phyloP scores from a whole-genome alignment of 352 stramenopile genomes.

The Pythium plurisporium region DNA sequence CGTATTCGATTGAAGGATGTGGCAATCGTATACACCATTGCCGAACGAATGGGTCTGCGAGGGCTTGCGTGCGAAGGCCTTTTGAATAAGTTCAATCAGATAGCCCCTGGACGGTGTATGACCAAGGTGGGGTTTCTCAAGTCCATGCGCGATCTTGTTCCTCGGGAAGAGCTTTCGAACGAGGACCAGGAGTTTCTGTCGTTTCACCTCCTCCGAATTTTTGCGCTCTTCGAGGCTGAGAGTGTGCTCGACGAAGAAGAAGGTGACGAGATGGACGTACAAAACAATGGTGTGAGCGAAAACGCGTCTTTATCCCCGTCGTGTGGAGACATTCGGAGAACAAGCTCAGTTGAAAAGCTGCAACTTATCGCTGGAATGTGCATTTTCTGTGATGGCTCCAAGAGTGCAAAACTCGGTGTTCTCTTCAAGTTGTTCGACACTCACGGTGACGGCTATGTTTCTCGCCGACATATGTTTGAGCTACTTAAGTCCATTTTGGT shows the following conservation, averaged over 20 bases:
- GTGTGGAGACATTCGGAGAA: constrained; percentile 9
- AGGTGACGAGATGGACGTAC: constrained; percentile 21
- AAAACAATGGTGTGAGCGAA: background rate
- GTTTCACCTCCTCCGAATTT: constrained; percentile 81
- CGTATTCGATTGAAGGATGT: constrained; percentile 84
- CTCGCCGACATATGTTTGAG: constrained; percentile 73
- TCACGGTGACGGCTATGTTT: constrained; percentile 57
- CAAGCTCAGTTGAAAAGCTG: constrained; percentile 68
- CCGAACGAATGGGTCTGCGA: constrained; percentile 80
- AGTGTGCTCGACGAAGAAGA: constrained; percentile 40
- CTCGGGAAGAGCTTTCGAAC: constrained; percentile 63
- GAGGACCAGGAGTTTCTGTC: constrained; percentile 87
- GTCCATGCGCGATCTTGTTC: constrained; percentile 74
- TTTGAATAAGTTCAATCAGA: constrained; percentile 64
- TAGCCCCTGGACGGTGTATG: constrained; percentile 56
- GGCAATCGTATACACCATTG: constrained; percentile 84
- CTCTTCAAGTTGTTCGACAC: constrained; percentile 81
- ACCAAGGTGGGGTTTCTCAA: constrained; percentile 73
- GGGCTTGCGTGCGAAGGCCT: constrained; percentile 59
- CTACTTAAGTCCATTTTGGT: constrained; percentile 78
- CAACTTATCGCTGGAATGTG: constrained; percentile 83
- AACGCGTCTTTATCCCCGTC: background rate
- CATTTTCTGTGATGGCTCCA: constrained; percentile 93
- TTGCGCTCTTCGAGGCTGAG: constrained; percentile 78
- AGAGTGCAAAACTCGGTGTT: constrained; percentile 92